A percentile compares a stretch with the other conserved stretches of the same genome.
These are phyloP conservation scores for Wickerhamiella occidentalis DNA, from an alignment of 805 yeast genomes.

Conservation along the genomic window DNA sequence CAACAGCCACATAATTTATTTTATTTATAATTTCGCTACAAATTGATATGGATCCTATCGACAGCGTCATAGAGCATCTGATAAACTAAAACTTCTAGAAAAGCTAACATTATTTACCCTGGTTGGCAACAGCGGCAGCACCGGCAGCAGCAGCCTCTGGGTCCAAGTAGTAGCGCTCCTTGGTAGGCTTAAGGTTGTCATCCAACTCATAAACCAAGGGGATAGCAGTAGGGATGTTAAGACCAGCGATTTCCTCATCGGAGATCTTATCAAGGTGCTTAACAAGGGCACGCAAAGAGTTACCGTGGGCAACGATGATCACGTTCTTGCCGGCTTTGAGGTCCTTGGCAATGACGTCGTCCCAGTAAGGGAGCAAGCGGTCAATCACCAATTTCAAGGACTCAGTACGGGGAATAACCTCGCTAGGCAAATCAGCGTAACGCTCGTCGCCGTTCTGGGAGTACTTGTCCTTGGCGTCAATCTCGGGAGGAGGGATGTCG, in stretches of 20 bases:
- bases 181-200: constrained; percentile 71
- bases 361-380: constrained; percentile 95
- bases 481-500: constrained; percentile 91
- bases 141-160: constrained; percentile 99
- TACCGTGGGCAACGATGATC: constrained; percentile 92
- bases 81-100: too few species aligned
- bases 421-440: constrained; percentile 73
- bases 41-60: too few species aligned
- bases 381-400: constrained; percentile 90
- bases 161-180: constrained; percentile 92
- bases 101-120: constrained; percentile 39
- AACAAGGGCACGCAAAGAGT: constrained; percentile 92
- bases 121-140: constrained; percentile 98
- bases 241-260: constrained; percentile 81
- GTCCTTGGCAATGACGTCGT: constrained; percentile 77
- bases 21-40: background rate
- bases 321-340: constrained; percentile 81
- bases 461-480: constrained; percentile 64
- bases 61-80: background rate
- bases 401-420: constrained; percentile 84
- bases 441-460: constrained; percentile 79
- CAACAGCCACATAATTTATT: background rate
- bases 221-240: constrained; percentile 97
- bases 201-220: constrained; percentile 96
- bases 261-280: constrained; percentile 91